Percentiles rank a stretch among this genome's conserved stretches.
phyloP scores from a whole-genome alignment of 768 basidiomycete genomes.

The Trametes sanguinea region DNA sequence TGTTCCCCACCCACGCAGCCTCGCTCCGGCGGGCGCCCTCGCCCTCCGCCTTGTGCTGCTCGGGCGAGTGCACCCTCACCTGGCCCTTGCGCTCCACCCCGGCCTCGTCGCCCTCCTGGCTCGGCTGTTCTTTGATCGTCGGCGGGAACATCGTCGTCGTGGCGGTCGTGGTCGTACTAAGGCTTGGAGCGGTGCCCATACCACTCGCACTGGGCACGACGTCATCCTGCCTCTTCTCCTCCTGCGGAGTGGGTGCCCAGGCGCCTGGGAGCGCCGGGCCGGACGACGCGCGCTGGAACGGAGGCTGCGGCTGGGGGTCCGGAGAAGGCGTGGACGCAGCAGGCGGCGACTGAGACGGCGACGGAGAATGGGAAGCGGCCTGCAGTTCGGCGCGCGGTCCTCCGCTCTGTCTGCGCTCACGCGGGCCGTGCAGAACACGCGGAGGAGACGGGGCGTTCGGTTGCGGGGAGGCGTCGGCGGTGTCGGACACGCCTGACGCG shows the following conservation, averaged over 20 bases:
- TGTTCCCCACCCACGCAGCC: conserved; percentile 57
- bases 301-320: conserved; percentile 29
- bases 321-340: background rate
- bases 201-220: conserved; percentile 7
- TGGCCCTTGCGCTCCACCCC: conserved; percentile 17
- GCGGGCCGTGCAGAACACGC: conserved; percentile 16
- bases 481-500: conserved; percentile 7
- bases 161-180: conserved; percentile 14
- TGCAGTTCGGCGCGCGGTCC: conserved; percentile 11
- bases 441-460: conserved; percentile 9
- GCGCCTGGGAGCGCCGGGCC: conserved; percentile 51
- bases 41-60: conserved; percentile 45
- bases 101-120: conserved; percentile 21
- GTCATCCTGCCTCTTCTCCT: conserved; percentile 41
- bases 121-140: conserved; percentile 28
- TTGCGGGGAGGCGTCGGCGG: conserved; percentile 1
- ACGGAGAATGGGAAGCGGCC: conserved; percentile 1
- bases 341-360: conserved; percentile 3
- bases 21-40: conserved; percentile 60
- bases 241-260: conserved; percentile 57
- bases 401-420: conserved; percentile 15
- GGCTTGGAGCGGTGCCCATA: background rate
- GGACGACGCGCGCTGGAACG: conserved; percentile 26
- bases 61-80: conserved; percentile 56
- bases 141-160: conserved; percentile 26